These are phyloP conservation scores for Plasmodium yoelii DNA, from an alignment of 169 alveolate genomes.

Conservation along the genomic window DNA sequence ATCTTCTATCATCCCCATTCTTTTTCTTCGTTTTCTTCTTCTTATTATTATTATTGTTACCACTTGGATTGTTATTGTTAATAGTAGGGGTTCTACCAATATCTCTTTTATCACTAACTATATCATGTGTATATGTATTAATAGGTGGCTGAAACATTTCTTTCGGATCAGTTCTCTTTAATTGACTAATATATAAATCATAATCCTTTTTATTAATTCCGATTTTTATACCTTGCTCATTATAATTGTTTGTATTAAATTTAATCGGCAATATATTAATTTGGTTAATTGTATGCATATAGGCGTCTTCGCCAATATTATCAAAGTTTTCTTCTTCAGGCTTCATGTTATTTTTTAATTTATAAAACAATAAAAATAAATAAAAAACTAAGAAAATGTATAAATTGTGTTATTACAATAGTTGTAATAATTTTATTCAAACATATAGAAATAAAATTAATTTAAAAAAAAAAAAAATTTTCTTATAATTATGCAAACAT, in stretches of 20 bases:
- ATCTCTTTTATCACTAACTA: neutral
- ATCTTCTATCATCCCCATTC: no score
- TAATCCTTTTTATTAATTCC: slow-evolving; percentile 58
- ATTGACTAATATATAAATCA: slow-evolving; percentile 64
- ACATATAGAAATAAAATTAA: no score
- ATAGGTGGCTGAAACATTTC: neutral
- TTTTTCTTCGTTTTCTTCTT: no score
- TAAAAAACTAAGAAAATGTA: no score
- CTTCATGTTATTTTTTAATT: neutral
- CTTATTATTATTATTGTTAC: neutral
- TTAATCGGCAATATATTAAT: neutral
- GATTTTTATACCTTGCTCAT: slow-evolving; percentile 42
- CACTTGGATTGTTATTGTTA: neutral
- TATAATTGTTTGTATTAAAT: neutral
- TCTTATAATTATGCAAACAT: no score
- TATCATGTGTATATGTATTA: no score
- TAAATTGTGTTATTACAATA: no score
- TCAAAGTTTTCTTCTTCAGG: neutral
- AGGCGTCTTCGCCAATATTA: neutral
- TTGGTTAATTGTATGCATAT: neutral
- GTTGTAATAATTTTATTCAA: no score
- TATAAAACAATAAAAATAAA: no score
- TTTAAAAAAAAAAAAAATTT: no score
- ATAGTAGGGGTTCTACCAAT: neutral
- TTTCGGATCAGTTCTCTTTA: slow-evolving; percentile 15